These are phyloP conservation scores for Gossypium raimondii DNA, from an alignment of 345 rosid species.

Conservation along the genomic window DNA sequence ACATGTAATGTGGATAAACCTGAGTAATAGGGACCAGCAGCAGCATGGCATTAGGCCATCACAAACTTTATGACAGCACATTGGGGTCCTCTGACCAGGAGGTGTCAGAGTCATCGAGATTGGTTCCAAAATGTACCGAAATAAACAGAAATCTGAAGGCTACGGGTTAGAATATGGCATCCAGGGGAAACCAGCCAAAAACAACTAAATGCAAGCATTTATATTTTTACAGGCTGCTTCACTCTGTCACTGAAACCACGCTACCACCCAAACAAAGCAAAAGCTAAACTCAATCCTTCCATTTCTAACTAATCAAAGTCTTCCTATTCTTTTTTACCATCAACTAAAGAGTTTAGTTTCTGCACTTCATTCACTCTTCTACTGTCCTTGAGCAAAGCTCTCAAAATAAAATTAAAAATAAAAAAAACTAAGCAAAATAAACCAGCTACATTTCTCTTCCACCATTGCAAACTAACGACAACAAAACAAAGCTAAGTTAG, in stretches of 20 bases:
- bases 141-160: constrained; percentile 1
- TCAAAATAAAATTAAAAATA: neutral
- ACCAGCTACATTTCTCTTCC: constrained; percentile 8
- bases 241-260: constrained; percentile 16
- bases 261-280: constrained; percentile 19
- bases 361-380: constrained; percentile 4
- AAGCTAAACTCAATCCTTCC: constrained; percentile 23
- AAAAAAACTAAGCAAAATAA: constrained; percentile 21
- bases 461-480: constrained; percentile 15
- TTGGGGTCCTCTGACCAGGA: neutral
- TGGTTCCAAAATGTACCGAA: neutral
- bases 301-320: constrained; percentile 18
- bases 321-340: constrained; percentile 3
- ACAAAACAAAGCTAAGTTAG: neutral
- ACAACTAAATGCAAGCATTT: constrained; percentile 5
- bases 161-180: neutral
- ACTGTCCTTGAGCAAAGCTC: constrained; percentile 19
- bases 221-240: constrained; percentile 17
- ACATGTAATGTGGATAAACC: neutral
- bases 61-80: constrained; percentile 2
- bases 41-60: neutral
- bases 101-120: neutral
- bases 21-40: constrained; percentile 6
- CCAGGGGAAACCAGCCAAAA: neutral
- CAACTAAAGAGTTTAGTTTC: neutral